phyloP scores from a whole-genome alignment of 106 monocot species.

The Posidonia australis region DNA sequence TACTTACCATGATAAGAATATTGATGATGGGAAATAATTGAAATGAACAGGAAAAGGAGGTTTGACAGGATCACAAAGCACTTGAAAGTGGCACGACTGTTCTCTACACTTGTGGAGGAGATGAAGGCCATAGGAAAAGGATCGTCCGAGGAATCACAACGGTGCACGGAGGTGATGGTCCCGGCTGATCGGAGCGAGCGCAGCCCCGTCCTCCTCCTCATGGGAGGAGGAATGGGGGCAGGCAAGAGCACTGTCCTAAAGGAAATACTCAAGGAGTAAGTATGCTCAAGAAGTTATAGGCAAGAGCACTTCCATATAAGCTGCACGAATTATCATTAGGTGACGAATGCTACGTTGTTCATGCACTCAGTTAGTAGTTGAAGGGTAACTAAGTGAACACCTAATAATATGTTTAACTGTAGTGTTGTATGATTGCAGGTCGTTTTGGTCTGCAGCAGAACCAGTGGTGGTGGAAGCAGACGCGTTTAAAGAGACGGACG shows the following conservation, averaged over 20 bases:
- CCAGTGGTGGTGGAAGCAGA: constrained; percentile 90
- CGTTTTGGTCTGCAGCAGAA: constrained; percentile 61
- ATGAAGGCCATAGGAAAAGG: constrained; percentile 72
- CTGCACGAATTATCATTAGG: no score
- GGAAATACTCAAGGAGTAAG: constrained; percentile 75
- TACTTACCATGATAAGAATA: no score
- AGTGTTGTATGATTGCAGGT: no score
- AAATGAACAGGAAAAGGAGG: constrained; percentile 38
- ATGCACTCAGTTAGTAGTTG: no score
- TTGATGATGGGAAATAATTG: background rate
- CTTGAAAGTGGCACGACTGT: constrained; percentile 65
- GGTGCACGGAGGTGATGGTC: constrained; percentile 60
- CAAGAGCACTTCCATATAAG: no score
- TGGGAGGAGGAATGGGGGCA: constrained; percentile 97
- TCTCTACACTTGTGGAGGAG: constrained; percentile 80
- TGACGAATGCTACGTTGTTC: no score
- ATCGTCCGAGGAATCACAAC: constrained; percentile 5
- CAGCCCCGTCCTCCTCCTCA: constrained; percentile 83
- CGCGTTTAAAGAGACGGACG: constrained; percentile 90
- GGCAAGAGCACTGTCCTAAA: constrained; percentile 93
- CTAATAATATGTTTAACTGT: background rate
- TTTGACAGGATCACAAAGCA: constrained; percentile 75
- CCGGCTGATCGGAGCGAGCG: constrained; percentile 62
- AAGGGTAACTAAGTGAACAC: no score
- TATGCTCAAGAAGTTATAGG: no score